phyloP scores from a whole-genome alignment of 2,329 filamentous ascomycete genomes.

The Immersiporthe knoxdaviesiana region DNA sequence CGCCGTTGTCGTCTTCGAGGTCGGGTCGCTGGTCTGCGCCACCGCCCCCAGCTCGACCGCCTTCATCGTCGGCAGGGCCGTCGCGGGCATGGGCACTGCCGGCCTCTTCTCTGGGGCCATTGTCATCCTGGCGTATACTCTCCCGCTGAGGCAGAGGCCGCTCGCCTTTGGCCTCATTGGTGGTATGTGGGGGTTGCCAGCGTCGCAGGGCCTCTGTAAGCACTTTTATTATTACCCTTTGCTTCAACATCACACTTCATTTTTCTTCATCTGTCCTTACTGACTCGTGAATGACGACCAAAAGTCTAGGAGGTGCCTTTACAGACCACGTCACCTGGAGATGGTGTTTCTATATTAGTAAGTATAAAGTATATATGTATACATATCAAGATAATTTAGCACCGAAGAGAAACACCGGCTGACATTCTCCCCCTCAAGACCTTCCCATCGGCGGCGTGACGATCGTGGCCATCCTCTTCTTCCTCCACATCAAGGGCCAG shows the following conservation, averaged over 20 bases:
- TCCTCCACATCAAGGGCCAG: constrained; percentile 45
- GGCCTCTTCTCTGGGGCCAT: constrained; percentile 56
- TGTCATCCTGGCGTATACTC: constrained; percentile 51
- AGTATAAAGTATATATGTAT: too few species aligned
- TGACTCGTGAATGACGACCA: too few species aligned
- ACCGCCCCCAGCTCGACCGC: constrained; percentile 50
- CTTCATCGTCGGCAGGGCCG: constrained; percentile 56
- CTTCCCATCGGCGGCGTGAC: constrained; percentile 52
- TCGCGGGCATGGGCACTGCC: constrained; percentile 56
- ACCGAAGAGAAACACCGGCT: constrained; percentile 5
- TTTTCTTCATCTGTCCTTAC: too few species aligned
- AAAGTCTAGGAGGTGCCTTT: constrained; percentile 50
- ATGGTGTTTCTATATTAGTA: constrained; percentile 52
- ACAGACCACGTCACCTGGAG: constrained; percentile 55
- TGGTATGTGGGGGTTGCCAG: constrained; percentile 55
- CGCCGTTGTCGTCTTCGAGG: constrained; percentile 40
- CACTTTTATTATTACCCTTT: neutral
- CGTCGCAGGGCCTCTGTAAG: constrained; percentile 51
- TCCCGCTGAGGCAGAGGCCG: constrained; percentile 58
- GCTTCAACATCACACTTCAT: too few species aligned
- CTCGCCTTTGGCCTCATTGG: constrained; percentile 58
- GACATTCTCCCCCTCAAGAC: constrained; percentile 20
- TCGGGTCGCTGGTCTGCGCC: constrained; percentile 44
- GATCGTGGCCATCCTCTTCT: constrained; percentile 51
- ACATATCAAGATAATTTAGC: too few species aligned